Conservation (phyloP, 768 basidiomycete species). For the Pleurotus tuber-regium region DNA sequence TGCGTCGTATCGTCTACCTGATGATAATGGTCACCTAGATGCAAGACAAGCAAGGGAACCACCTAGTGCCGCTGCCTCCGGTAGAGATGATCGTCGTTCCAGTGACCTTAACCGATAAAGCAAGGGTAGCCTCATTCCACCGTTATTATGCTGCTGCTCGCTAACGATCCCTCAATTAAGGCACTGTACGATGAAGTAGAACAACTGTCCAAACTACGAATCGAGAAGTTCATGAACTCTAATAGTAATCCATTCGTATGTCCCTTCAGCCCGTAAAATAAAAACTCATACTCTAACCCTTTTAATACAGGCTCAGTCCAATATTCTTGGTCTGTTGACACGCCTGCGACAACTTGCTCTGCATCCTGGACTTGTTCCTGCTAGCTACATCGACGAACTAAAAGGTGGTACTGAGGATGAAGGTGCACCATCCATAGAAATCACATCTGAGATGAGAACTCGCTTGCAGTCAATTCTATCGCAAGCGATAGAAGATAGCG, state of each 20-base stretch:
- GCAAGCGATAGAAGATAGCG: slow-evolving; percentile 73
- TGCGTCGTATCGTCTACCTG: neutral
- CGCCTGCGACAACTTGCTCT: slow-evolving; percentile 81
- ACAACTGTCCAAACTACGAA: slow-evolving; percentile 54
- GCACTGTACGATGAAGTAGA: slow-evolving; percentile 71
- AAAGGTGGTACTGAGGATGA: slow-evolving; percentile 35
- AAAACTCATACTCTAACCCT: no score
- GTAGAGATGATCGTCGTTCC: slow-evolving; percentile 78
- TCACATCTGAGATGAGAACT: slow-evolving; percentile 53
- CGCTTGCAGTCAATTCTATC: slow-evolving; percentile 58
- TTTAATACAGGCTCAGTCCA: slow-evolving; percentile 65
- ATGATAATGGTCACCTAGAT: slow-evolving; percentile 46
- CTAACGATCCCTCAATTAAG: slow-evolving; percentile 27
- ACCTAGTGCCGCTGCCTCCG: slow-evolving; percentile 77
- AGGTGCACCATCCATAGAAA: slow-evolving; percentile 26
- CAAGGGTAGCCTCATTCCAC: slow-evolving; percentile 44
- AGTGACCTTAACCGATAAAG: slow-evolving; percentile 61
- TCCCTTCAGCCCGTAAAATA: no score
- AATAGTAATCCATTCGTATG: slow-evolving; percentile 41
- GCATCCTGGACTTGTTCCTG: slow-evolving; percentile 74
- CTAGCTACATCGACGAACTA: slow-evolving; percentile 67
- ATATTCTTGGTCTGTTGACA: slow-evolving; percentile 80
- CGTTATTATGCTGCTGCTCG: neutral
- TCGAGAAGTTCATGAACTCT: slow-evolving; percentile 52
- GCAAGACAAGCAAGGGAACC: slow-evolving; percentile 76